Conservation (phyloP, 1,284 basidiomycete species). For the Stereum hirsutum region DNA sequence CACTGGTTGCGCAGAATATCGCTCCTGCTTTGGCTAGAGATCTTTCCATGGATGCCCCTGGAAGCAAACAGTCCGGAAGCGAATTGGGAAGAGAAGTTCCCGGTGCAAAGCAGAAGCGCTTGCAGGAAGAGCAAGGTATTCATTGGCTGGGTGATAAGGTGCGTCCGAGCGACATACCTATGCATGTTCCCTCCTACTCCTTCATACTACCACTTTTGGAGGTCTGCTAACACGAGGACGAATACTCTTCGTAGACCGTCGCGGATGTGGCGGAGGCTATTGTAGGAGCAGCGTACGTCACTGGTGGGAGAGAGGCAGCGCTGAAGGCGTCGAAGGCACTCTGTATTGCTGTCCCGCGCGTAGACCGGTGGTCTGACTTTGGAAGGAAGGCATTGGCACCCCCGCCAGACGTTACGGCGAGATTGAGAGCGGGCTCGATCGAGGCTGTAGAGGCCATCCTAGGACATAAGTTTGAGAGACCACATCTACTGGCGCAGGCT, state of each 20-base stretch:
- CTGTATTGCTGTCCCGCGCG: conserved; percentile 46
- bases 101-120: conserved; percentile 28
- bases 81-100: too few species aligned
- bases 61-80: too few species aligned
- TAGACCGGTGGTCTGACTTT: conserved; percentile 67
- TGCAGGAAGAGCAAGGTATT: conserved; percentile 33
- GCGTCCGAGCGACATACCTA: too few species aligned
- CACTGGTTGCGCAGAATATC: too few species aligned
- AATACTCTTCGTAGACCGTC: conserved; percentile 39
- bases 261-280: conserved; percentile 79
- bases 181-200: too few species aligned
- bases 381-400: conserved; percentile 35
- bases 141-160: conserved; percentile 77
- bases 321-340: conserved; percentile 55
- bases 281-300: conserved; percentile 70
- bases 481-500: conserved; percentile 59
- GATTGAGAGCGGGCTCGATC: conserved; percentile 34
- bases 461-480: conserved; percentile 48
- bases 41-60: too few species aligned
- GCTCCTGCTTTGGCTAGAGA: too few species aligned
- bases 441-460: conserved; percentile 53
- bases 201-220: conserved; percentile 1
- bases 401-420: conserved; percentile 30
- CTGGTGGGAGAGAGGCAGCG: conserved; percentile 55
- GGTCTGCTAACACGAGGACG: not conserved